Evolutionary conservation across 352 stramenopile genomes (phyloP).

Genomic region (Elongisporangium senticosum): DNA sequence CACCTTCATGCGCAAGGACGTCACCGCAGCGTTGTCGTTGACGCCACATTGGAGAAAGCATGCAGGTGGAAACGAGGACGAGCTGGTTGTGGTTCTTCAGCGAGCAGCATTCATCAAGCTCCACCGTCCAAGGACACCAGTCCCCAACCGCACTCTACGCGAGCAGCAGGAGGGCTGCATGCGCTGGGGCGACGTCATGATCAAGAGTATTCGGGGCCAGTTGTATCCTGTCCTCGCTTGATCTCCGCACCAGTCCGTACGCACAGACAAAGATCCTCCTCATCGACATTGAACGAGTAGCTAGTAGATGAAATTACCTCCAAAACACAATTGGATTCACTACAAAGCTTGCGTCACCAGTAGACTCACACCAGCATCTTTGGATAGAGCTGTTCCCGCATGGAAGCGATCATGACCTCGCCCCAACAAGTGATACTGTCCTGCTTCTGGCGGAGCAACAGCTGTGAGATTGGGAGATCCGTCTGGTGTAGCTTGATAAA

Average conservation of each 20-base stretch:
- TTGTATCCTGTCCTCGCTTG: constrained; percentile 10
- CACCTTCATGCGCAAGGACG: constrained; percentile 16
- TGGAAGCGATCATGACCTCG: constrained; percentile 24
- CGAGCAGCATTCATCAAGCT: constrained; percentile 22
- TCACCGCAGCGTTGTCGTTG: constrained; percentile 10
- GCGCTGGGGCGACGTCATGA: constrained; percentile 27
- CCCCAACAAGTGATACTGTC: constrained; percentile 18
- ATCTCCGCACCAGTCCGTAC: no score
- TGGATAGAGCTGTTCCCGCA: constrained; percentile 19
- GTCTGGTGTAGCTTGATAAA: constrained; percentile 20
- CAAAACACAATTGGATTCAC: no score
- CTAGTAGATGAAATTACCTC: no score
- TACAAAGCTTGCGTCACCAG: no score
- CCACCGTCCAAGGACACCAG: constrained; percentile 13
- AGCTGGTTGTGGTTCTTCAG: constrained; percentile 27
- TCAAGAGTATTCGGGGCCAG: constrained; percentile 22
- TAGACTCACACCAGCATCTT: no score
- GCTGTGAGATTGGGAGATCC: constrained; percentile 12
- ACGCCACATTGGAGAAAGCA: constrained; percentile 8
- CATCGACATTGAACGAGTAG: no score
- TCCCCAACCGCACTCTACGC: constrained; percentile 17
- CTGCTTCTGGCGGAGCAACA: constrained; percentile 12
- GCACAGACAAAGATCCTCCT: no score
- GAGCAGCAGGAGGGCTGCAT: constrained; percentile 22
- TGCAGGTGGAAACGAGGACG: constrained; percentile 7